phyloP scores from a whole-genome alignment of 192 early-diverging fungal genomes.

The Backusella morwellensis region DNA sequence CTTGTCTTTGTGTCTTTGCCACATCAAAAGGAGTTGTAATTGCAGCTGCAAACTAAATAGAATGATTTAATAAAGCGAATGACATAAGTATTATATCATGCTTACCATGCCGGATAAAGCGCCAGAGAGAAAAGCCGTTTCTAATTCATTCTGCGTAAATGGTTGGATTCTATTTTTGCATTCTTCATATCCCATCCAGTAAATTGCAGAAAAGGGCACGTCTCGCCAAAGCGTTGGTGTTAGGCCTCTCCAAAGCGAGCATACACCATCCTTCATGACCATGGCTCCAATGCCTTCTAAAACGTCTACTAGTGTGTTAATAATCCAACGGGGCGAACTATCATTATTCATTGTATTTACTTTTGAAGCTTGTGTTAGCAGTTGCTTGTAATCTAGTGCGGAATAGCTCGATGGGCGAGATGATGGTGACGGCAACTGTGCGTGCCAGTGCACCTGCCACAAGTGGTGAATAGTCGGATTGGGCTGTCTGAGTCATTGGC shows the following conservation, averaged over 20 bases:
- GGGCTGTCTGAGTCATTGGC: background rate
- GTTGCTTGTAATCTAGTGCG: slow-evolving; percentile 87
- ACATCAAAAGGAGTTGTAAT: slow-evolving; percentile 98
- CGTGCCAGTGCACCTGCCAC: slow-evolving; percentile 76
- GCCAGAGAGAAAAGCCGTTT: slow-evolving; percentile 78
- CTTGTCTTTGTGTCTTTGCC: slow-evolving; percentile 89
- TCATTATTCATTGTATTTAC: slow-evolving; percentile 2
- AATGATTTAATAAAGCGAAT: background rate
- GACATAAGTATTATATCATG: background rate
- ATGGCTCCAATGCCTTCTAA: slow-evolving; percentile 60
- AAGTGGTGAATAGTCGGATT: slow-evolving; percentile 31
- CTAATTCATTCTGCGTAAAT: slow-evolving; percentile 48
- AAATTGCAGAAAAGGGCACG: slow-evolving; percentile 92
- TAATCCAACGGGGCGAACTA: background rate
- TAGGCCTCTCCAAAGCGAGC: slow-evolving; percentile 83
- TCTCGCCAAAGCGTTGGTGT: slow-evolving; percentile 90
- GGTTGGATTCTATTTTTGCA: slow-evolving; percentile 52
- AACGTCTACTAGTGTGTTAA: slow-evolving; percentile 35
- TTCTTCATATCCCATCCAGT: slow-evolving; percentile 91
- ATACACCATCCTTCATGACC: slow-evolving; percentile 53
- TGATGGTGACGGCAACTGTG: slow-evolving; percentile 72
- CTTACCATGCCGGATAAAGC: slow-evolving; percentile 80
- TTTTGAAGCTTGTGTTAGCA: slow-evolving; percentile 46
- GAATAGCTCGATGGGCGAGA: slow-evolving; percentile 93
- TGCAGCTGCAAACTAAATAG: slow-evolving; percentile 70